Evolutionary conservation across 106 monocot genomes (phyloP), one percentile per base, ranked within the genome.

Genomic region (Platanthera guangdongensis): DNA sequence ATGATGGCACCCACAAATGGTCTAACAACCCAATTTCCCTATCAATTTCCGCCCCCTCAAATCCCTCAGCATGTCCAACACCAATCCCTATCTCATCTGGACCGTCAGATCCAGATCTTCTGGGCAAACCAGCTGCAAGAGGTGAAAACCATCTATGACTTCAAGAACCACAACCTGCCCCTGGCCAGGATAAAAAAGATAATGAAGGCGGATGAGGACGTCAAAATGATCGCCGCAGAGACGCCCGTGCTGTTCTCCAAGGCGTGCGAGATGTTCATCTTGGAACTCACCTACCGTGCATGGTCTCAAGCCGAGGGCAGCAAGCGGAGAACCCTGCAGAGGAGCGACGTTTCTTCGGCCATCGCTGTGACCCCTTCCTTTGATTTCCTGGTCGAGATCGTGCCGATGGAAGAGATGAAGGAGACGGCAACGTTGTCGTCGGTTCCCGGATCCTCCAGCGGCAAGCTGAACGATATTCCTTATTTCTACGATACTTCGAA

Each of bases 161-260:
- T 89, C 77, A 89, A 82, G 79, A 89, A 85, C 48, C 89, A 86
- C 78, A 89, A 74, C 79, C 79, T 89, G 3, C 89, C 89, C 9
- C 85, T 89, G 8, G 89, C 89, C 28, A 70, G 89, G 39, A 89
- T 89, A 62, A 89, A 89, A 74, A 89, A 89, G 68, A 89, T 89
- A 51, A 89, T 89, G 89, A 89, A 89, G 76, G 84, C 90, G 4
- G 87, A 90, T 21, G 90, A 90, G 71, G 90, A 90, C 63, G 90
- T 90, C 13, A 76, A 83, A 2, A 89, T 89, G 89, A 86, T 86
- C 53, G 83, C 89, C 9, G 85, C 89, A 0, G 89, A 89, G 74
- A 83, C 86, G 19, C 88, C 86, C 15, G 89, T 89, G 8, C 53
- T 89, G 32, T 86, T 89, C 52, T 83, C 89, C 5, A 83, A 81